phyloP scores from a whole-genome alignment of 78 protist species.

The Pigoraptor vietnamica region DNA sequence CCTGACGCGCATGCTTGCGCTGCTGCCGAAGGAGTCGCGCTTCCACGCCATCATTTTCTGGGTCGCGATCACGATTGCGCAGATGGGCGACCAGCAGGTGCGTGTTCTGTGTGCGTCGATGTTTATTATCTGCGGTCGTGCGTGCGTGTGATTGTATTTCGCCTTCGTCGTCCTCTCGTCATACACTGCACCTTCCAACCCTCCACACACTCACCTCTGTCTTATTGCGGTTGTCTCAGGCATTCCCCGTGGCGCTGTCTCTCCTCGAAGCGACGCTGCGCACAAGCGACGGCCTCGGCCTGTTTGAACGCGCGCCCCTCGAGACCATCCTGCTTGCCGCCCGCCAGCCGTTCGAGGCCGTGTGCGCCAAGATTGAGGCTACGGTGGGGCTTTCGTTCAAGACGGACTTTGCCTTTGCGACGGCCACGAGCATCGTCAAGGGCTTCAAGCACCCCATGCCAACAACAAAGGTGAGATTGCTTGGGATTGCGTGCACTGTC shows the following conservation, averaged over 20 bases:
- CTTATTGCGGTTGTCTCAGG: no score
- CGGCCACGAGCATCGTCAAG: conserved; percentile 2
- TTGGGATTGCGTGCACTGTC: no score
- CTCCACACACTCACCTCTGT: no score
- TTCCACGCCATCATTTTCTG: conserved; percentile 26
- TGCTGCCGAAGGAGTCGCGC: not conserved
- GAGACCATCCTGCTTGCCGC: conserved; percentile 1
- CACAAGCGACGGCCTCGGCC: conserved; percentile 30
- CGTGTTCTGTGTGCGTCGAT: no score
- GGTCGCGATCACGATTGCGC: conserved; percentile 40
- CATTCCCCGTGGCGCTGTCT: conserved; percentile 34
- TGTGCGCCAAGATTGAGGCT: conserved; percentile 19
- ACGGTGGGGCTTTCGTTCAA: conserved; percentile 23
- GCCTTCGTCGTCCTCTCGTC: no score
- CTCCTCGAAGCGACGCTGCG: conserved; percentile 26
- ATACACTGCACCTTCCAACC: no score
- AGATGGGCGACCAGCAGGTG: conserved; percentile 24
- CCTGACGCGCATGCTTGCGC: not conserved
- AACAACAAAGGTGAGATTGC: no score
- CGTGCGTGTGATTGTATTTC: no score
- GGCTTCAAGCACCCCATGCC: no score
- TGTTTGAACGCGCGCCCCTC: conserved; percentile 14
- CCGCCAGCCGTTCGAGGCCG: conserved; percentile 1
- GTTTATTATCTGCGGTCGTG: no score
- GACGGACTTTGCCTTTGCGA: conserved; percentile 39